phyloP scores from a whole-genome alignment of 352 stramenopile genomes.

The Phytophthora kernoviae region DNA sequence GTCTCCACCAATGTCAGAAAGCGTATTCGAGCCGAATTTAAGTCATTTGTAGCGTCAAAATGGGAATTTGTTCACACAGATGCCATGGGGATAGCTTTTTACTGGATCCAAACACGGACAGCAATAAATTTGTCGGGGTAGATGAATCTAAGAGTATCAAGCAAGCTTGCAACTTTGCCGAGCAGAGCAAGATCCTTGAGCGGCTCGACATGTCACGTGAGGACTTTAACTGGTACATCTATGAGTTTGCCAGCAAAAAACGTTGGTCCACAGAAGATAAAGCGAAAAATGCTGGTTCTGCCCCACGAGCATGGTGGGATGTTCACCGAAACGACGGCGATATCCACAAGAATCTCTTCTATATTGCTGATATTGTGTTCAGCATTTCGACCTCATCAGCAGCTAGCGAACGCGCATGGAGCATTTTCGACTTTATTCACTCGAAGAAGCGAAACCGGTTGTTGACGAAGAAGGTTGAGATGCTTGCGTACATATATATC shows the following conservation, averaged over 20 bases:
- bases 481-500: slow-evolving; percentile 7
- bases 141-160: neutral
- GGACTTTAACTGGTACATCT: neutral
- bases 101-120: slow-evolving; percentile 9
- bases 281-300: neutral
- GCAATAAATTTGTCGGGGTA: neutral
- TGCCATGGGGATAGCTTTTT: slow-evolving; percentile 13
- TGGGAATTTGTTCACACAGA: slow-evolving; percentile 20
- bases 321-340: neutral
- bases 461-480: neutral
- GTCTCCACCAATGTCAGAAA: neutral
- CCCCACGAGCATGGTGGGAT: slow-evolving; percentile 2
- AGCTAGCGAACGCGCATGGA: slow-evolving; percentile 7
- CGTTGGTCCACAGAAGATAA: neutral
- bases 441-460: slow-evolving; percentile 1
- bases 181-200: neutral
- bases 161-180: neutral
- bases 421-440: slow-evolving; percentile 6
- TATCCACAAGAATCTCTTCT: neutral
- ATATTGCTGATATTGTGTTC: slow-evolving; percentile 5
- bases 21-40: neutral
- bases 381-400: slow-evolving; percentile 4
- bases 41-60: neutral
- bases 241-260: neutral
- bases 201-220: neutral